These are phyloP conservation scores for Acmispon strigosus DNA, from an alignment of 306 rosid species.

Conservation along the genomic window DNA sequence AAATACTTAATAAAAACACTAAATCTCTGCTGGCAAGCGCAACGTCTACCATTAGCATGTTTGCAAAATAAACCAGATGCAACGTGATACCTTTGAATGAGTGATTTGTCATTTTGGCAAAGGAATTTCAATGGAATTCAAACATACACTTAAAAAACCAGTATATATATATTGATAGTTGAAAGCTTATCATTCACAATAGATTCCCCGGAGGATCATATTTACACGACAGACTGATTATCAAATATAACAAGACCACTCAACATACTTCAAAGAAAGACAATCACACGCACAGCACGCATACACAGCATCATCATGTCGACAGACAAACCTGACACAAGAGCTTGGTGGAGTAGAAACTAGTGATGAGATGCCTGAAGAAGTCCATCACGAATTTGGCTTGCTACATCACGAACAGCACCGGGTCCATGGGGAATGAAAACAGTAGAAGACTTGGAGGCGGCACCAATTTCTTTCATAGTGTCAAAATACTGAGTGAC, in stretches of 20 bases:
- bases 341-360: not conserved
- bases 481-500: conserved; percentile 95
- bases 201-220: not conserved
- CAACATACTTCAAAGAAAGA: not conserved
- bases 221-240: not conserved
- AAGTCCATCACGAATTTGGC: conserved; percentile 84
- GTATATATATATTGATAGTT: not conserved
- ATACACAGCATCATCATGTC: not conserved
- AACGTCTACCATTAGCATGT: too few species aligned
- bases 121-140: too few species aligned
- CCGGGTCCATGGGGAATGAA: conserved; percentile 98
- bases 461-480: conserved; percentile 90
- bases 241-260: not conserved
- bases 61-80: too few species aligned
- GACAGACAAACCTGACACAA: not conserved
- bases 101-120: too few species aligned
- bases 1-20: too few species aligned
- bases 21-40: too few species aligned
- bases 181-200: not conserved
- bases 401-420: conserved; percentile 69
- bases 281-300: not conserved
- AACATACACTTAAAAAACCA: too few species aligned
- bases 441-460: conserved; percentile 77
- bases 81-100: too few species aligned
- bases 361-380: conserved; percentile 55